These are phyloP conservation scores for Musa acuminata DNA, from an alignment of 176 grass and related monocot genomes.

Conservation along the genomic window DNA sequence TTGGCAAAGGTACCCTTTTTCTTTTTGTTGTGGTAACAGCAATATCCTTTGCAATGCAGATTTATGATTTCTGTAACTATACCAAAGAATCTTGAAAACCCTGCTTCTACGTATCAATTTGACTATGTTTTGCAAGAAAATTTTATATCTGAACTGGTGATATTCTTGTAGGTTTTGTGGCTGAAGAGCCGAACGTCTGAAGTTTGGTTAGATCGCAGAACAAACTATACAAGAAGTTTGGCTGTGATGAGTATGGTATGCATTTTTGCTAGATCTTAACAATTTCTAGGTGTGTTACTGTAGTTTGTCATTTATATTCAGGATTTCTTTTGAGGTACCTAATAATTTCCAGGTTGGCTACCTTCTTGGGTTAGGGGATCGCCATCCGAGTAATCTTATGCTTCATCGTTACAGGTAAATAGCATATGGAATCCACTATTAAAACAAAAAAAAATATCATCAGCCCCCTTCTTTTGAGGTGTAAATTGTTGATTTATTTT, in stretches of 20 bases:
- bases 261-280: constrained; percentile 8
- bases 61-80: neutral
- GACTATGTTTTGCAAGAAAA: no score
- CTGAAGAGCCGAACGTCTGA: constrained; percentile 93
- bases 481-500: constrained; percentile 19
- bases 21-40: neutral
- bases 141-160: constrained; percentile 1
- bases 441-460: neutral
- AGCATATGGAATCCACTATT: neutral
- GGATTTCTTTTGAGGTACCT: constrained; percentile 22
- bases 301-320: neutral
- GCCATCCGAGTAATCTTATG: constrained; percentile 99
- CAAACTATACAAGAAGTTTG: constrained; percentile 92
- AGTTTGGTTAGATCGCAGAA: constrained; percentile 93
- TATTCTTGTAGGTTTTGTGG: constrained; percentile 68
- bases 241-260: constrained; percentile 99
- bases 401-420: constrained; percentile 73
- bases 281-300: neutral
- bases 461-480: neutral
- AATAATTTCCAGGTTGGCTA: constrained; percentile 73
- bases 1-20: constrained; percentile 59
- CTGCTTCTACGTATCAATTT: neutral
- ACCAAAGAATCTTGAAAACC: neutral
- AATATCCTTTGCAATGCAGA: no score
- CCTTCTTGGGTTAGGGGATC: constrained; percentile 92